phyloP scores from a whole-genome alignment of 2,329 filamentous ascomycete species.

The Ilyonectria mors-panacis region DNA sequence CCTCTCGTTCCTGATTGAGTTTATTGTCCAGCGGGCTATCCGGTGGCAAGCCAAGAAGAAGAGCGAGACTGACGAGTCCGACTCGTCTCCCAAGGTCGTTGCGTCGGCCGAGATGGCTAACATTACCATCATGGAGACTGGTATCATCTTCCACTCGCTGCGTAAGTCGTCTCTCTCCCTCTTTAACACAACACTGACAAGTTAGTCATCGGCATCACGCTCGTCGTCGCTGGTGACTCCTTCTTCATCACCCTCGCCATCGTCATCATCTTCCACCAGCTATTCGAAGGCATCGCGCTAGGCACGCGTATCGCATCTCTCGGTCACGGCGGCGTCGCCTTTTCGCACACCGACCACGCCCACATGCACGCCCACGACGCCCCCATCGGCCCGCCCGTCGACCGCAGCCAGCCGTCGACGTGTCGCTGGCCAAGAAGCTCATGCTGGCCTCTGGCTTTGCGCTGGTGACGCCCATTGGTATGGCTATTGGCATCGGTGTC shows the following conservation, averaged over 20 bases:
- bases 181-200: constrained; percentile 17
- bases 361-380: constrained; percentile 36
- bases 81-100: constrained; percentile 43
- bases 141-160: constrained; percentile 82
- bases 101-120: constrained; percentile 47
- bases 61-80: constrained; percentile 24
- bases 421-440: constrained; percentile 66
- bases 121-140: constrained; percentile 77
- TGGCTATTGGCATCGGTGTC: constrained; percentile 84
- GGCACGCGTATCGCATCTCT: constrained; percentile 78
- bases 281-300: constrained; percentile 83
- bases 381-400: constrained; percentile 36
- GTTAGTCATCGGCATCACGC: constrained; percentile 73
- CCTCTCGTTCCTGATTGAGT: constrained; percentile 80
- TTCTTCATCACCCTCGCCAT: constrained; percentile 70
- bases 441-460: constrained; percentile 75
- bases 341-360: constrained; percentile 34
- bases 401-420: constrained; percentile 37
- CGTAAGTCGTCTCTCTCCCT: constrained; percentile 58
- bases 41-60: constrained; percentile 51
- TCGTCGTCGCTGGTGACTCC: constrained; percentile 70
- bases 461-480: constrained; percentile 81
- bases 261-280: constrained; percentile 83
- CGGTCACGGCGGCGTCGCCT: constrained; percentile 49
- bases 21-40: constrained; percentile 72